These are phyloP conservation scores for Solanum ossicruentum DNA, from an alignment of 257 asterid genomes.

Conservation along the genomic window DNA sequence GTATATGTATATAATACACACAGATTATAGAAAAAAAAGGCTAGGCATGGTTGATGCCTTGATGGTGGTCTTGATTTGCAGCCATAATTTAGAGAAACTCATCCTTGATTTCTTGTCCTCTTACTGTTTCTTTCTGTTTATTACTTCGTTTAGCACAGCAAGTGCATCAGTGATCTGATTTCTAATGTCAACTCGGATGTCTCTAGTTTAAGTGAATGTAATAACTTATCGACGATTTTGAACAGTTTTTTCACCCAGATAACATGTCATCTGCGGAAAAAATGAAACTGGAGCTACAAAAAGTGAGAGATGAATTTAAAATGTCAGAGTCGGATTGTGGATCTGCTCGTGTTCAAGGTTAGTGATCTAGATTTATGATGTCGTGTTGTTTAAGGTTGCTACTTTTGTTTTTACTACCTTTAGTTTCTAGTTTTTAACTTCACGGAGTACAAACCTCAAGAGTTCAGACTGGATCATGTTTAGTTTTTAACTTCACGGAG, in stretches of 20 bases:
- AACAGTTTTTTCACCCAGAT: slow-evolving; percentile 81
- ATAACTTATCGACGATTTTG: not conserved
- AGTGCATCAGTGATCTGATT: not conserved
- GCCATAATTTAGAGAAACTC: not conserved
- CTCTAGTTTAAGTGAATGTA: not conserved
- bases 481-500: not conserved
- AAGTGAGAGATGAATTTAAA: slow-evolving; percentile 81
- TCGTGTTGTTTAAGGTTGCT: not conserved
- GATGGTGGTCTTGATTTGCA: not conserved
- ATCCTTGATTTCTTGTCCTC: not conserved
- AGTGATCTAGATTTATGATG: not conserved
- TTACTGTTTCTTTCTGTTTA: not conserved
- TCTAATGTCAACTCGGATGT: not conserved
- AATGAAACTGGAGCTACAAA: slow-evolving; percentile 70
- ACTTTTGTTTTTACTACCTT: not conserved
- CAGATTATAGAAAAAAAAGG: not conserved
- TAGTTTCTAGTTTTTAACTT: not conserved
- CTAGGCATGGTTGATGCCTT: not conserved
- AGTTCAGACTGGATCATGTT: not conserved
- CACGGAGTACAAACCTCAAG: not conserved
- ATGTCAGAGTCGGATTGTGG: slow-evolving; percentile 94
- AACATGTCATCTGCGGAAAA: slow-evolving; percentile 88
- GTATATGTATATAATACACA: not conserved
- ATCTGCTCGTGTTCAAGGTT: slow-evolving; percentile 93
- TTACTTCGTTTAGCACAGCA: not conserved